phyloP scores from a whole-genome alignment of 371 early-diverging fungal species.

The Capillidium rhysosporum region DNA sequence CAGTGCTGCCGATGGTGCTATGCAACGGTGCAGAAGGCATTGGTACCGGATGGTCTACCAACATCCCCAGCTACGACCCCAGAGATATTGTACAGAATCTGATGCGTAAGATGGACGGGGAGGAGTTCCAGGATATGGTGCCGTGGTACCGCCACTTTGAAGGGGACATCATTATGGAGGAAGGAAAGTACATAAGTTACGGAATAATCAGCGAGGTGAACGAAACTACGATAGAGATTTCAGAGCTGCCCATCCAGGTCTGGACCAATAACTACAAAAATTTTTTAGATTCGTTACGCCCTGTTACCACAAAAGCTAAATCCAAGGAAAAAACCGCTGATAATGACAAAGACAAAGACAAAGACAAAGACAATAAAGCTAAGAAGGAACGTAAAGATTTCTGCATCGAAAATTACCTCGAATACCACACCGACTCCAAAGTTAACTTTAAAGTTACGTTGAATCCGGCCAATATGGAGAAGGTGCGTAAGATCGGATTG shows the following conservation, averaged over 20 bases:
- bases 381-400: too few species aligned
- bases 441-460: slow-evolving; percentile 77
- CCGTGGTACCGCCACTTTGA: slow-evolving; percentile 97
- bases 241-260: slow-evolving; percentile 85
- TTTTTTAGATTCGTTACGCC: slow-evolving; percentile 32
- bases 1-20: slow-evolving; percentile 93
- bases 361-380: too few species aligned
- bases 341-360: not conserved
- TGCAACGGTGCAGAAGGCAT: slow-evolving; percentile 98
- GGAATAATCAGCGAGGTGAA: slow-evolving; percentile 54
- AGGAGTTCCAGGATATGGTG: slow-evolving; percentile 54
- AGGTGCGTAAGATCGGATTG: slow-evolving; percentile 54
- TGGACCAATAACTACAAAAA: slow-evolving; percentile 97
- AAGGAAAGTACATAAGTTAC: slow-evolving; percentile 45
- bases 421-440: slow-evolving; percentile 59
- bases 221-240: slow-evolving; percentile 65
- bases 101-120: slow-evolving; percentile 55
- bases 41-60: slow-evolving; percentile 92
- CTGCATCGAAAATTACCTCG: slow-evolving; percentile 34
- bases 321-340: slow-evolving; percentile 26
- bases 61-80: slow-evolving; percentile 78
- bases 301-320: too few species aligned
- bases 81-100: slow-evolving; percentile 86
- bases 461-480: slow-evolving; percentile 38
- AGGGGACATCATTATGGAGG: slow-evolving; percentile 30